Conservation (phyloP, 2,329 filamentous ascomycete species). For the Fusarium coffeatum region DNA sequence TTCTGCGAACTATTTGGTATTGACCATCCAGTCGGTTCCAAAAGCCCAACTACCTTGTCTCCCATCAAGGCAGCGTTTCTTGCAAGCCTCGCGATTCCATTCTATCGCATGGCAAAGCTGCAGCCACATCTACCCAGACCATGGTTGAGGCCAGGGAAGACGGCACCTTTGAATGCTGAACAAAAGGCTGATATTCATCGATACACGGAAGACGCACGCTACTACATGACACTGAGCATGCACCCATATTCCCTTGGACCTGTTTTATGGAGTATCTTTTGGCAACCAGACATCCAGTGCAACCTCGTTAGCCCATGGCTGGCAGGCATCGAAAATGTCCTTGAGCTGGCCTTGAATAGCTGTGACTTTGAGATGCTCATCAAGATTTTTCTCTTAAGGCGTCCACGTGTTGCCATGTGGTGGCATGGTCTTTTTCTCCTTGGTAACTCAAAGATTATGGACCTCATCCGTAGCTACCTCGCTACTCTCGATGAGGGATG, state of each 20-base stretch:
- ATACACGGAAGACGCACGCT: conserved; percentile 40
- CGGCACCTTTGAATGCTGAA: conserved; percentile 9
- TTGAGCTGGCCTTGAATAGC: conserved; percentile 36
- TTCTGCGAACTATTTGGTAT: conserved; percentile 45
- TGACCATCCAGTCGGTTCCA: conserved; percentile 14
- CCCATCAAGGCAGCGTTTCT: conserved; percentile 45
- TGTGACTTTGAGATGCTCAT: conserved; percentile 41
- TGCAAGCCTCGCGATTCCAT: conserved; percentile 43
- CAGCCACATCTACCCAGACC: conserved; percentile 41
- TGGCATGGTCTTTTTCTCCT: conserved; percentile 48
- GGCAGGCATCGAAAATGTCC: conserved; percentile 38
- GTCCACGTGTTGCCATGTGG: conserved; percentile 46
- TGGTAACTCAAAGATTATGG: conserved; percentile 34
- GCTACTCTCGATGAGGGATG: conserved; percentile 45
- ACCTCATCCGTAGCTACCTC: conserved; percentile 43
- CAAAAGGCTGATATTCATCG: conserved; percentile 30
- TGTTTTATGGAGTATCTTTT: conserved; percentile 49
- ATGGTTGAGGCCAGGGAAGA: conserved; percentile 16
- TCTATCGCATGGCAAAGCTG: conserved; percentile 46
- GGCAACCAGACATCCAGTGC: conserved; percentile 48
- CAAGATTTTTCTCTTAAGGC: conserved; percentile 43
- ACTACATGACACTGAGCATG: conserved; percentile 50
- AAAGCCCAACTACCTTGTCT: conserved; percentile 27
- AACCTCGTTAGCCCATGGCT: conserved; percentile 50
- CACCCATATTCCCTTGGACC: conserved; percentile 43